Conservation (phyloP, 108 stramenopile species). For the Cyclostephanos invisitatus region DNA sequence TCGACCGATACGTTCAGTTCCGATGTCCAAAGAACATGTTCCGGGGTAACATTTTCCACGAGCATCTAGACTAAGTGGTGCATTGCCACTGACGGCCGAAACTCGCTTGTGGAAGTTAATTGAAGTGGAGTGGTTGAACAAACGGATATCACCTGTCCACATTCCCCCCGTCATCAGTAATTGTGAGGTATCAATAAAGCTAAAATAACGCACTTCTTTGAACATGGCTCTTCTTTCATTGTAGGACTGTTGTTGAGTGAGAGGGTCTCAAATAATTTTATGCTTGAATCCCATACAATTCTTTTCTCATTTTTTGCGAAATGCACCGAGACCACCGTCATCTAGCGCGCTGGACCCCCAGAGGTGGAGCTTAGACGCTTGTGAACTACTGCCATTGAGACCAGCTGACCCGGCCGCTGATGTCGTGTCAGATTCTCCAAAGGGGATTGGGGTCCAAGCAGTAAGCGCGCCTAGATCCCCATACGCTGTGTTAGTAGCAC, state of each 20-base stretch:
- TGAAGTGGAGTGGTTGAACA: neutral
- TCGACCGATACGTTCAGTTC: neutral
- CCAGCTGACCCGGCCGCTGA: conserved; percentile 8
- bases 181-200: neutral
- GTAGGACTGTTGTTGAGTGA: conserved; percentile 3
- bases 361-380: conserved; percentile 16
- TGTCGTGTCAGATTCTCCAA: conserved; percentile 1
- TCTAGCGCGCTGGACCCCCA: conserved; percentile 37
- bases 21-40: neutral
- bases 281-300: conserved; percentile 23
- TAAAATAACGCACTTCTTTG: conserved; percentile 5
- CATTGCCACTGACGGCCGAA: neutral
- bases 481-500: conserved; percentile 10
- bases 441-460: conserved; percentile 37
- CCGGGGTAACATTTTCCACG: no score
- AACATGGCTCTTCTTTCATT: neutral
- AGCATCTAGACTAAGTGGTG: neutral
- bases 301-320: conserved; percentile 9
- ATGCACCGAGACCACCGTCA: conserved; percentile 1
- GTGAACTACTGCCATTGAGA: conserved; percentile 10
- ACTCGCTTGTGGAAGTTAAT: neutral
- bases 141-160: conserved; percentile 1
- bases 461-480: conserved; percentile 29
- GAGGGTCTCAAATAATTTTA: neutral
- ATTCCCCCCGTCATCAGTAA: neutral